These are phyloP conservation scores for Letharia columbiana DNA, from an alignment of 495 filamentous ascomycete genomes.

Conservation along the genomic window DNA sequence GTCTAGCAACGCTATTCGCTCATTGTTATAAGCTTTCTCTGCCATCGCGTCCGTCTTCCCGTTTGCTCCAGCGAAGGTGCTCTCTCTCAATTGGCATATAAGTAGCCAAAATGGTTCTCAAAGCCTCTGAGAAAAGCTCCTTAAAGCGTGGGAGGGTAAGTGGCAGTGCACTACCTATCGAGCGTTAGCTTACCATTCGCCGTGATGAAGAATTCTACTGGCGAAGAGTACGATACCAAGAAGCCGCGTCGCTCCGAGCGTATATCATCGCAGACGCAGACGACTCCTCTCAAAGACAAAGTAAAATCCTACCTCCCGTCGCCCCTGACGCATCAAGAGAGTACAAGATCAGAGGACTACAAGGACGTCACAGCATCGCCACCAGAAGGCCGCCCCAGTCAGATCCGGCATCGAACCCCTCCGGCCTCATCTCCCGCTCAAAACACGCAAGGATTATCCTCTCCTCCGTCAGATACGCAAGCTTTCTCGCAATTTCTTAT, in stretches of 20 bases:
- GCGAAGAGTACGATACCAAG: constrained; percentile 39
- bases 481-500: constrained; percentile 70
- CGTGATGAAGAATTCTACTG: constrained; percentile 32
- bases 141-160: constrained; percentile 45
- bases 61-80: background rate
- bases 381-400: constrained; percentile 51
- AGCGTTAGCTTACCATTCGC: constrained; percentile 14
- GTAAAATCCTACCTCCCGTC: constrained; percentile 61
- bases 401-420: constrained; percentile 41
- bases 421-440: constrained; percentile 49
- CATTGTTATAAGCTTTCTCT: background rate
- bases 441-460: constrained; percentile 58
- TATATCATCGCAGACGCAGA: constrained; percentile 44
- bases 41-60: background rate
- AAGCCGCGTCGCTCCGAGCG: constrained; percentile 47
- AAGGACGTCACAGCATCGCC: constrained; percentile 70
- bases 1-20: background rate
- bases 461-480: constrained; percentile 57
- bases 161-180: constrained; percentile 13
- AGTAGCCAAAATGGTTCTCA: constrained; percentile 37
- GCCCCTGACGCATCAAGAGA: constrained; percentile 62
- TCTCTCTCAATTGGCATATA: background rate
- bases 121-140: constrained; percentile 40
- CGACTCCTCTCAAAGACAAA: constrained; percentile 45
- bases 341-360: constrained; percentile 52